Percentiles rank a stretch among this genome's conserved stretches.
Evolutionary conservation across 1,284 basidiomycete species (phyloP).

Genomic region (Puccinia hordei): DNA sequence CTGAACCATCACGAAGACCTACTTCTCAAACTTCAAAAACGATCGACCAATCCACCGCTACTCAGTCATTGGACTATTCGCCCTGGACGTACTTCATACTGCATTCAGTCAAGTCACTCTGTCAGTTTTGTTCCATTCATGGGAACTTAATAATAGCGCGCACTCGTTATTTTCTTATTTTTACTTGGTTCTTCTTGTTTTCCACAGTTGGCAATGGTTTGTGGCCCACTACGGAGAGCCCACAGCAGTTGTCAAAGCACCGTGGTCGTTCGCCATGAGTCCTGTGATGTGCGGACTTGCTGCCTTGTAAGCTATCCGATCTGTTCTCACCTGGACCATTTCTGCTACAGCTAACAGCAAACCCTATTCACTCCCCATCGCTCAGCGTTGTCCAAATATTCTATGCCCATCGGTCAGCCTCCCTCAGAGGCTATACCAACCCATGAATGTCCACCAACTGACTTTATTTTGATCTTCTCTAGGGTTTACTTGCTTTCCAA

Average conservation of each 20-base stretch:
- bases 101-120: slow-evolving; percentile 35
- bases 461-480: not conserved
- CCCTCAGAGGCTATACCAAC: not conserved
- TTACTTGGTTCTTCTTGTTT: not conserved
- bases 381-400: slow-evolving; percentile 41
- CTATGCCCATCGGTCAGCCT: slow-evolving; percentile 36
- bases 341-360: not conserved
- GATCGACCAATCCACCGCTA: slow-evolving; percentile 33
- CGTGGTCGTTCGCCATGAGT: slow-evolving; percentile 40
- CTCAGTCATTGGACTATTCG: slow-evolving; percentile 29
- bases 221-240: slow-evolving; percentile 23
- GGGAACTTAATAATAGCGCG: not conserved
- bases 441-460: not conserved
- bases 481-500: slow-evolving; percentile 39
- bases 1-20: slow-evolving; percentile 7
- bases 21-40: slow-evolving; percentile 44
- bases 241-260: not conserved
- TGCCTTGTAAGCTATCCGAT: slow-evolving; percentile 25
- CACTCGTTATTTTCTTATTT: not conserved
- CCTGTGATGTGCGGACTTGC: slow-evolving; percentile 34
- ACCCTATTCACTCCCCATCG: not conserved
- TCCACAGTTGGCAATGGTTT: slow-evolving; percentile 33
- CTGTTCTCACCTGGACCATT: not conserved
- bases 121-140: slow-evolving; percentile 13
- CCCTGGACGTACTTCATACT: slow-evolving; percentile 37